These are phyloP conservation scores for Ophiostoma quercus DNA, from an alignment of 2,329 filamentous ascomycete genomes.

Conservation along the genomic window DNA sequence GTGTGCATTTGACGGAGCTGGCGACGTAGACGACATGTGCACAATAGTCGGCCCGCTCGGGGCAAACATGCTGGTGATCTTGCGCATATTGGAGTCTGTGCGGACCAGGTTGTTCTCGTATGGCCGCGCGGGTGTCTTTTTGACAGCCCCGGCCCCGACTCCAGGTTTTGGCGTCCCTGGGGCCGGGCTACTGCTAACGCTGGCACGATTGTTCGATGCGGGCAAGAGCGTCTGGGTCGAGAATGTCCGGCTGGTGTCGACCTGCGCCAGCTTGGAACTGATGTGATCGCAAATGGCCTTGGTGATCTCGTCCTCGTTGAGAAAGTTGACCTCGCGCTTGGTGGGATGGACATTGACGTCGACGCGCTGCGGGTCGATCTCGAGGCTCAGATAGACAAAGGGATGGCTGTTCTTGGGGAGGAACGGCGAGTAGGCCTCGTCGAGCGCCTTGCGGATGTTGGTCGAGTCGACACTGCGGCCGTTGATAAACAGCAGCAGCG, in stretches of 20 bases:
- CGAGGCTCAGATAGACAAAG: constrained; percentile 85
- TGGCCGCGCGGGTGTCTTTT: constrained; percentile 47
- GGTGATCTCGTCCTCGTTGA: constrained; percentile 95
- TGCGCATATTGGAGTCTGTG: constrained; percentile 81
- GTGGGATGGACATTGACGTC: constrained; percentile 98
- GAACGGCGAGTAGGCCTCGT: constrained; percentile 82
- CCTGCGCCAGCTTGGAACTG: constrained; percentile 69
- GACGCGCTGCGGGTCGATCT: constrained; percentile 85
- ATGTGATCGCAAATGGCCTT: constrained; percentile 79
- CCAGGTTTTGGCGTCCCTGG: constrained; percentile 30
- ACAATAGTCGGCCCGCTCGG: constrained; percentile 39
- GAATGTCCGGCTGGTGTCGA: constrained; percentile 92
- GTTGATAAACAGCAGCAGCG: constrained; percentile 89
- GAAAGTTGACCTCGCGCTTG: constrained; percentile 92
- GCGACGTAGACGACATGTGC: constrained; percentile 16
- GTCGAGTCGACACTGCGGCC: constrained; percentile 88
- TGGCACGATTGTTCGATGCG: neutral
- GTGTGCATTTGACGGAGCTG: neutral
- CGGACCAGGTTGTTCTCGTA: constrained; percentile 86
- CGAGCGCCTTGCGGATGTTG: constrained; percentile 79
- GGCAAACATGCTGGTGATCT: constrained; percentile 95
- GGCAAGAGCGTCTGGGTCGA: constrained; percentile 81
- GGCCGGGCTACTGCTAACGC: constrained; percentile 30
- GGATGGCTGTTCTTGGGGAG: constrained; percentile 91
- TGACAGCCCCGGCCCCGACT: constrained; percentile 33